These are phyloP conservation scores for Metarhizium robertsii DNA, from an alignment of 2,329 filamentous ascomycete genomes.

Conservation along the genomic window DNA sequence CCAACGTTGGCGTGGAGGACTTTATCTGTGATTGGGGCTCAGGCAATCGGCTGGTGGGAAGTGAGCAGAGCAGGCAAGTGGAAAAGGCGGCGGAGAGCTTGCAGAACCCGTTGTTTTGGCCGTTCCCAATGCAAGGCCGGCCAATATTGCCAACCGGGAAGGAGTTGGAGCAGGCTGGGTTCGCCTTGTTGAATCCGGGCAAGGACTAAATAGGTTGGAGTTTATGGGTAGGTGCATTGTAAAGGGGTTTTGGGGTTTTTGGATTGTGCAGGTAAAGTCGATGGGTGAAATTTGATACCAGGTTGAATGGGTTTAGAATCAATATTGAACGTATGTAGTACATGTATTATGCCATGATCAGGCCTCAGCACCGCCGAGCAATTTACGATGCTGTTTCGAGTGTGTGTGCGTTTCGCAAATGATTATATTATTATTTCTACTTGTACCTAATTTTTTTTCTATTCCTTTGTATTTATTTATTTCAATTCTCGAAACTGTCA, in stretches of 20 bases:
- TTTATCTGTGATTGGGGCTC: constrained; percentile 38
- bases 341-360: too few species aligned
- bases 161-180: constrained; percentile 42
- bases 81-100: constrained; percentile 25
- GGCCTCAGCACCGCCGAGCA: too few species aligned
- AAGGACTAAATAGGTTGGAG: not conserved
- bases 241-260: not conserved
- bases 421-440: too few species aligned
- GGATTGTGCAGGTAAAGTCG: too few species aligned
- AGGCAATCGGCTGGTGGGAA: constrained; percentile 8
- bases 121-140: constrained; percentile 50
- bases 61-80: constrained; percentile 8
- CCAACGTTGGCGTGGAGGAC: constrained; percentile 38
- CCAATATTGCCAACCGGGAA: constrained; percentile 40
- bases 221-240: not conserved
- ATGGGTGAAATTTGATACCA: too few species aligned
- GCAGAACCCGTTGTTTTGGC: constrained; percentile 51
- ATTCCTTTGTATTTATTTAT: too few species aligned
- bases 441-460: too few species aligned
- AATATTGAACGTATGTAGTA: too few species aligned
- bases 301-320: too few species aligned
- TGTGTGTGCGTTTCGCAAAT: too few species aligned
- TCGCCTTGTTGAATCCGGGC: constrained; percentile 27
- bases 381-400: too few species aligned
- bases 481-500: too few species aligned